These are phyloP conservation scores for Cryphonectria radicalis DNA, from an alignment of 2,329 filamentous ascomycete species.

Conservation along the genomic window DNA sequence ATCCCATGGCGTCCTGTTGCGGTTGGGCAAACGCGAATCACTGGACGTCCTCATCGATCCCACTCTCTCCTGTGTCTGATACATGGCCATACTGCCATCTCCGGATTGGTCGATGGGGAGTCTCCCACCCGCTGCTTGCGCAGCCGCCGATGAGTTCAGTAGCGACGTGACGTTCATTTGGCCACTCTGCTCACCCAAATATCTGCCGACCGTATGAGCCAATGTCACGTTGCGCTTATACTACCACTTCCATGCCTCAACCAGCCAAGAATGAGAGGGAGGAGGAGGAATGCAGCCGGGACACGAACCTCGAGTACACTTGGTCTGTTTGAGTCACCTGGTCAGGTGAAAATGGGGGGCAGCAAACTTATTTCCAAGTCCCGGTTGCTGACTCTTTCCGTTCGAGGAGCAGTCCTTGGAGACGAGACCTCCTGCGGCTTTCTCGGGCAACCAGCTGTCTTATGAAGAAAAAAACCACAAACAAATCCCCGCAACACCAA, in stretches of 20 bases:
- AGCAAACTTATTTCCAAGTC: constrained; percentile 1
- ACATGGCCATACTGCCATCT: constrained; percentile 22
- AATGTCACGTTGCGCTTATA: neutral
- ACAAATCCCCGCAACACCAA: constrained; percentile 19
- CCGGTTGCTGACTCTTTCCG: constrained; percentile 7
- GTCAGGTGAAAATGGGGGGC: neutral
- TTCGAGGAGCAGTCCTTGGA: neutral
- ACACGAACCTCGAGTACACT: constrained; percentile 16
- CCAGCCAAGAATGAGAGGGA: neutral
- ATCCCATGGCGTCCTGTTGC: constrained; percentile 55
- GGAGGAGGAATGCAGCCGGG: neutral
- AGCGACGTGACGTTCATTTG: constrained; percentile 47
- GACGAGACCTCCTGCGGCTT: constrained; percentile 4
- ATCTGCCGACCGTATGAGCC: constrained; percentile 17
- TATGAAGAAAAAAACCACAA: constrained; percentile 25
- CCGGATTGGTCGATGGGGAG: constrained; percentile 14
- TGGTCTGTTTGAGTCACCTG: neutral
- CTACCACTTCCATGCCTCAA: neutral
- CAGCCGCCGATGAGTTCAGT: constrained; percentile 42
- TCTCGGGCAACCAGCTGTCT: constrained; percentile 30
- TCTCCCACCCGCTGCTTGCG: constrained; percentile 22
- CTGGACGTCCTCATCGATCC: constrained; percentile 31
- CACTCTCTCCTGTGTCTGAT: constrained; percentile 20
- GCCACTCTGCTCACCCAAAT: constrained; percentile 1
- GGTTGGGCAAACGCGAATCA: constrained; percentile 37